phyloP scores from a whole-genome alignment of 2,329 filamentous ascomycete genomes.

The Arthrobotrys sinensis region DNA sequence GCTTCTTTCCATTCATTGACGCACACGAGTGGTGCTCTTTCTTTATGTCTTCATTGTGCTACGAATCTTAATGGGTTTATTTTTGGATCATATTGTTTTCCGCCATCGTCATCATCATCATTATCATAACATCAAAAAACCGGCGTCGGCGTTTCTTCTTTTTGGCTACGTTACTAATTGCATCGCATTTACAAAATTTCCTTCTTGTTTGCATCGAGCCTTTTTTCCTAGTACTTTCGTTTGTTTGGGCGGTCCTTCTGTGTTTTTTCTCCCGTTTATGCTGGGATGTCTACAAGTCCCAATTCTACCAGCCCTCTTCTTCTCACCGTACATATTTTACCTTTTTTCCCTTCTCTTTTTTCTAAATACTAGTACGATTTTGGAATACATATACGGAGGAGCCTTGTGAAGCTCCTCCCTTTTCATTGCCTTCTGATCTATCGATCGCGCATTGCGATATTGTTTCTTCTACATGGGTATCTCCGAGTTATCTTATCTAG shows the following conservation, averaged over 20 bases:
- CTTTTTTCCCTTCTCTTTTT: background rate
- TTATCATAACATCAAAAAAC: conserved; percentile 55
- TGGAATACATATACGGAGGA: conserved; percentile 16
- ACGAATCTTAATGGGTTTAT: conserved; percentile 54
- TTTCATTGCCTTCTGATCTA: background rate
- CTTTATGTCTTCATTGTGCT: conserved; percentile 45
- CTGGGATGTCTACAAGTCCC: background rate
- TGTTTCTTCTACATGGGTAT: background rate
- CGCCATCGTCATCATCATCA: conserved; percentile 18
- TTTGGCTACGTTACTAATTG: conserved; percentile 25
- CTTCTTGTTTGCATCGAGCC: conserved; percentile 38
- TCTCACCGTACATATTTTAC: conserved; percentile 37
- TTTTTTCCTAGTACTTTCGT: conserved; percentile 32
- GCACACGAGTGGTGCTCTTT: conserved; percentile 14
- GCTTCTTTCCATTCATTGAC: conserved; percentile 17
- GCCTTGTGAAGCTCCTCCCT: background rate
- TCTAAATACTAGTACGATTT: conserved; percentile 4
- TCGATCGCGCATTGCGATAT: conserved; percentile 11
- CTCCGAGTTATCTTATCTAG: no score
- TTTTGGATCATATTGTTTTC: conserved; percentile 57
- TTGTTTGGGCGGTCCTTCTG: conserved; percentile 32
- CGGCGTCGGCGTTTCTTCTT: conserved; percentile 51
- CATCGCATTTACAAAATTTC: conserved; percentile 29
- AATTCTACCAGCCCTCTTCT: conserved; percentile 5
- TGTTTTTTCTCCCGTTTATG: conserved; percentile 11